Evolutionary conservation across 2,329 filamentous ascomycete species (phyloP).

Genomic region (Blastomyces silverae): DNA sequence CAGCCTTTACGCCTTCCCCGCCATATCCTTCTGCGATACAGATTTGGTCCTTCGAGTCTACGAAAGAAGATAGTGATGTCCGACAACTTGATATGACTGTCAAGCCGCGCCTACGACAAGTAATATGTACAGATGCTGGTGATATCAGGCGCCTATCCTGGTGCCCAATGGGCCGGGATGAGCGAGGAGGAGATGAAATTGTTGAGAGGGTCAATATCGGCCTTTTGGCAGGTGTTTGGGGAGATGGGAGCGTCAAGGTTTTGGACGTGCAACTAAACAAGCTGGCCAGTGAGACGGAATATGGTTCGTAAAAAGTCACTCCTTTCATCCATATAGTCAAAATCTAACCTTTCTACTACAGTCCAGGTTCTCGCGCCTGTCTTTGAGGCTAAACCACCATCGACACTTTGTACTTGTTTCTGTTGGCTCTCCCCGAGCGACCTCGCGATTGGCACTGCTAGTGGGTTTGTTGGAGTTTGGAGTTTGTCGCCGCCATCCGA

Average conservation of each 20-base stretch:
- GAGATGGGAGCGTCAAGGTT: slow-evolving; percentile 52
- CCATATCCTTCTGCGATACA: slow-evolving; percentile 49
- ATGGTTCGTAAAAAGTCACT: slow-evolving; percentile 17
- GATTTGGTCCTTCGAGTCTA: slow-evolving; percentile 51
- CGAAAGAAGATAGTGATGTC: slow-evolving; percentile 26
- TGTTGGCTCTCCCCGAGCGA: slow-evolving; percentile 52
- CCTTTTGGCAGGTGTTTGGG: slow-evolving; percentile 51
- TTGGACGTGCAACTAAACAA: slow-evolving; percentile 44
- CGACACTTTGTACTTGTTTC: slow-evolving; percentile 50
- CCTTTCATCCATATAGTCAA: slow-evolving; percentile 4
- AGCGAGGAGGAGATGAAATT: slow-evolving; percentile 29
- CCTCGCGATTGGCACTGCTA: slow-evolving; percentile 50
- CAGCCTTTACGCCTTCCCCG: slow-evolving; percentile 47
- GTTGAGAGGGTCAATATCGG: slow-evolving; percentile 39
- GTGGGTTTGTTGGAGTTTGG: slow-evolving; percentile 53
- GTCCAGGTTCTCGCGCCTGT: slow-evolving; percentile 44
- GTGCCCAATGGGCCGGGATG: slow-evolving; percentile 45
- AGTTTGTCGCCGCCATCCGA: slow-evolving; percentile 31
- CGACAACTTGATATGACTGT: slow-evolving; percentile 40
- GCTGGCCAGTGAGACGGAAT: slow-evolving; percentile 29
- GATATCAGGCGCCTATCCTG: slow-evolving; percentile 50
- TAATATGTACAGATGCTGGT: slow-evolving; percentile 54
- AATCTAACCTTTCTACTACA: slow-evolving; percentile 20
- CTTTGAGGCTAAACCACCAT: slow-evolving; percentile 47
- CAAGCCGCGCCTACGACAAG: slow-evolving; percentile 43